Base-by-base conservation (phyloP, 495 filamentous ascomycete species). In the Amniculicola lignicola region DNA sequence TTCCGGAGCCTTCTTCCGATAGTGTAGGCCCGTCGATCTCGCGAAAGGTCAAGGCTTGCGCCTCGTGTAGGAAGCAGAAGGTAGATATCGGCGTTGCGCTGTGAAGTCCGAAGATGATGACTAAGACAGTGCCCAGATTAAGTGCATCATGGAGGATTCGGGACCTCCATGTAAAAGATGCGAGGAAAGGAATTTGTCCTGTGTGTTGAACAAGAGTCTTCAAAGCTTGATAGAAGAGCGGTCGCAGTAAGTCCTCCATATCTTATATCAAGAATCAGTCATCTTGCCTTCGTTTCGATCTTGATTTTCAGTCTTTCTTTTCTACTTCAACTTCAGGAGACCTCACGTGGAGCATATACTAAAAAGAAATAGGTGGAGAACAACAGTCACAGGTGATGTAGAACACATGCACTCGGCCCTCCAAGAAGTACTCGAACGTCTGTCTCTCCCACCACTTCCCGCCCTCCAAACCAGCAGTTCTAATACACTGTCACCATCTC, bases 21-120 rank as follows among this genome's bases (percentile, higher is more conserved):
- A 16, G 25, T 4, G 27, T 46, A 19, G 37, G 27, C 31, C 76
- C 78, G 39, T 75, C 77, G 62, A 81, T 81, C 48, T 78, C 77
- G n/a, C 75, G 78, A 40, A 74, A 74, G 65, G 78, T 81, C 61
- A 74, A 76, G 28, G 78, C 78, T 36, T 81, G 78, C 59, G 78
- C 77, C 0, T 77, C 78, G 52, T 79, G 77, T 60, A 75, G 78
- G 64, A 72, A 76, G 42, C 77, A 79, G 54, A 80, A 80, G 50
- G 75, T 77, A n/a, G n/a, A n/a, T n/a, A n/a, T 23, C 67, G 72
- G 1, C 16, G 2, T 9, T 21, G 19, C 27, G 18, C 24, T 36
- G 24, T 16, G 1, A 48, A 49, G 42, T 50, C 18, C 36, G 36
- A 6, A 23, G 6, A 15, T 40, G 37, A 42, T 40, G 27, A 48